Evolutionary conservation across 2,329 filamentous ascomycete species (phyloP).

Genomic region (Alternaria sp.): DNA sequence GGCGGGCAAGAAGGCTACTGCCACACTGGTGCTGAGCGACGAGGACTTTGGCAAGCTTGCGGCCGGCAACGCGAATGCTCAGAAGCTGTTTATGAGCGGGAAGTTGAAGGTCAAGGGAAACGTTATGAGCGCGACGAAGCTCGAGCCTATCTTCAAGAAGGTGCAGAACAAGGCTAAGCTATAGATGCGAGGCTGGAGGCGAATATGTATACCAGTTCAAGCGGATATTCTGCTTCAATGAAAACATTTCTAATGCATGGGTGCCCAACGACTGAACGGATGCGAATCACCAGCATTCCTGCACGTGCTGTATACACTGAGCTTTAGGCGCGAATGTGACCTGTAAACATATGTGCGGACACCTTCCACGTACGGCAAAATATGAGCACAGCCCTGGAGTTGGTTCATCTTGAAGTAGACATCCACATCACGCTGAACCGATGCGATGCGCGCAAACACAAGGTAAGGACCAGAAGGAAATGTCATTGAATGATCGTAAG

Average conservation of each 20-base stretch:
- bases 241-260: not conserved
- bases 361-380: not conserved
- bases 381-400: not conserved
- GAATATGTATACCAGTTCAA: not conserved
- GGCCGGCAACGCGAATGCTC: conserved; percentile 87
- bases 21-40: conserved; percentile 85
- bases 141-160: conserved; percentile 75
- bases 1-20: conserved; percentile 78
- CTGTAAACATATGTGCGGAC: not conserved
- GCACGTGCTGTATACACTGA: not conserved
- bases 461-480: not conserved
- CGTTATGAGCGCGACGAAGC: conserved; percentile 97
- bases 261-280: rapidly evolving
- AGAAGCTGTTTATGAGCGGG: conserved; percentile 96
- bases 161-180: conserved; percentile 46
- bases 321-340: not conserved
- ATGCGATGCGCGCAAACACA: not conserved
- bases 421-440: not conserved
- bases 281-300: not conserved
- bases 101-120: conserved; percentile 99
- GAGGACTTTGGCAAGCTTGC: conserved; percentile 86
- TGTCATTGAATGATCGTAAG: not conserved
- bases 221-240: not conserved
- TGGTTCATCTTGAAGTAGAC: not conserved
- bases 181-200: conserved; percentile 21